Evolutionary conservation across 2,329 filamentous ascomycete genomes (phyloP), one percentile per base, ranked within the genome.

Genomic region (Exophiala bonariae): DNA sequence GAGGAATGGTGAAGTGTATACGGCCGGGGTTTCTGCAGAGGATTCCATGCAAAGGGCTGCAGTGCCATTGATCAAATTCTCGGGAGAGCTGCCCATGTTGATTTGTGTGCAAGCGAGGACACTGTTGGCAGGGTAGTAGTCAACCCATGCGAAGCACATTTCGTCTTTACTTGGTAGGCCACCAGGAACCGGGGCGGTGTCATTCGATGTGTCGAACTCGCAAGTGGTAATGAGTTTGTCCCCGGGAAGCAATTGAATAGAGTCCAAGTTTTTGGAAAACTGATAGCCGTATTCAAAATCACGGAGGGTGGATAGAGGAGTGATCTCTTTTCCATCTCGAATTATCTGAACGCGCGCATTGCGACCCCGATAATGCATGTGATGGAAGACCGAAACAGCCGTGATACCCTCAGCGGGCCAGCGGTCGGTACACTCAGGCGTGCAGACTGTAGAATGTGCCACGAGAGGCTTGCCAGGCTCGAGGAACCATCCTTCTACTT

Each of bases 101-200:
- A 23, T 22, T 39, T 39, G 36, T 13, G 36, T 39, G 66, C 48
- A 62, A 78, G 63, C 41, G 74, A 49, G 47, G 69, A 61, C 23
- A 32, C 3, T 19, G 28, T 31, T 31, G 23, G 23, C 39, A 34
- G 39, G 57, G 54, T 59, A 16, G 53, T 50, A 2, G 32, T 41
- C 19, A 59, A 35, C 26, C 58, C 56, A 42, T 3, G 39, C 39
- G 32, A 42, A 42, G 23, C 39, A 42, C 39, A 42, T 42, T 42
- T 42, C 39, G 39, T 42, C 2, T 32, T 42, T 42, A 23, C 39
- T 42, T 42, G 39, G 39, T 32, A 42, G 39, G 16, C 39, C 39
- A 42, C 39, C 39, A 32, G 39, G 39, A 33, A 42, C 39, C 16
- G 39, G 39, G 20, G 34, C 39, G 39, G 39, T 42, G 39, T 42